Base-by-base conservation (phyloP, 2,329 filamentous ascomycete species). In the Alternaria rosae region DNA sequence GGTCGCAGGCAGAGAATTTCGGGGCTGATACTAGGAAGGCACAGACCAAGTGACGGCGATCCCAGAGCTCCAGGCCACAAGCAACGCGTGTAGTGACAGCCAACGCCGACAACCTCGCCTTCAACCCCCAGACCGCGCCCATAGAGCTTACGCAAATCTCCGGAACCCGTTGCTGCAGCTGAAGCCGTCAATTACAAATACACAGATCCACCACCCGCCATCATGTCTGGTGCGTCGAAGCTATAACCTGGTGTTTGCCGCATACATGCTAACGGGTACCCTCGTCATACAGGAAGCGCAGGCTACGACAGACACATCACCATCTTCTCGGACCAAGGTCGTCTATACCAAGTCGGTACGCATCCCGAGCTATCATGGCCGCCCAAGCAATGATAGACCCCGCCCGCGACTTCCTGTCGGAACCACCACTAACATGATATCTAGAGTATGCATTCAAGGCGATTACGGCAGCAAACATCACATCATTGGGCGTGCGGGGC, bases 371-470 rank as follows among this genome's bases (percentile, higher is more conserved):
- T 48, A 55, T 45, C 26, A 23, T 25, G n/a, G 30, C 44, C 44
- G 54, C 32, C 15, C 20, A 6, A 23, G 28, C 42, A 21, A 32
- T 6, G 17, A 38, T 6, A 32, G 23, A 44, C 63, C 47, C 42
- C 41, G 38, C 48, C 50, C 45, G 26, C 48, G 25, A 42, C 43
- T 45, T 48, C 21, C n/a, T 45, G 25, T 8, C 21, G 15, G 11
- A 20, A 15, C 20, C 26, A 59, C 59, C 64, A 73, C 25, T 25
- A 23, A 52, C 53, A 54, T 48, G 54, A 21, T 5, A 21, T 4
- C 42, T 80, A 98, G 95, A 99, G 87, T 99, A 99, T 94, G 95
- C 95, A 75, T 99, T 99, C 90, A 99, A 99, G 86, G 95, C 95
- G 62, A 99, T 99, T 83, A 99, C 95, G 73, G 94, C 95, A 65